Evolutionary conservation across 2,329 filamentous ascomycete genomes (phyloP).

Genomic region (Penicillium paneum): DNA sequence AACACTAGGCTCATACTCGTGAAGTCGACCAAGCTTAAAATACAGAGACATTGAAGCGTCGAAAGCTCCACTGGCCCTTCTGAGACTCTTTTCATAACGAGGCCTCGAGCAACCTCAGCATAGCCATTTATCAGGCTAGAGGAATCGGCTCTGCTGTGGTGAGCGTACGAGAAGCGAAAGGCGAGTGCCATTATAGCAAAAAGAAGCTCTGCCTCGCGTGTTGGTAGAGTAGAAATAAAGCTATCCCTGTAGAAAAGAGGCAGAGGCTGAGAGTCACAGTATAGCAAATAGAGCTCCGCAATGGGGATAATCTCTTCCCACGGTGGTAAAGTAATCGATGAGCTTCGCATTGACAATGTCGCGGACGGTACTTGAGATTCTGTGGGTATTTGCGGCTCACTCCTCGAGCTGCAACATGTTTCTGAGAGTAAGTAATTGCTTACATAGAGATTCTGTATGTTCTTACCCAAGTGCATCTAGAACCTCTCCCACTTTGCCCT

Average conservation of each 20-base stretch:
- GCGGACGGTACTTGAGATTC: constrained; percentile 10
- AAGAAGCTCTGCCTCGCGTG: constrained; percentile 38
- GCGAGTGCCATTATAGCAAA: constrained; percentile 43
- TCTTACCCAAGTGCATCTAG: constrained; percentile 37
- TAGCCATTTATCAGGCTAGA: constrained; percentile 35
- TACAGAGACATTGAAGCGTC: constrained; percentile 43
- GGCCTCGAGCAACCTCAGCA: constrained; percentile 35
- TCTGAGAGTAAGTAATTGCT: constrained; percentile 1
- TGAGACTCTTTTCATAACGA: constrained; percentile 41
- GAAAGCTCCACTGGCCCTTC: constrained; percentile 43
- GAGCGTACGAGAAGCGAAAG: constrained; percentile 41
- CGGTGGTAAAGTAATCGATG: constrained; percentile 33
- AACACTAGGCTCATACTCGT: constrained; percentile 31
- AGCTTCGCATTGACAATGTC: constrained; percentile 12
- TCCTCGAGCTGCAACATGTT: constrained; percentile 14
- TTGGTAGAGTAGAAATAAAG: constrained; percentile 42
- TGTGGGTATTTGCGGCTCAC: constrained; percentile 5
- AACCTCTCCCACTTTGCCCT: constrained; percentile 35
- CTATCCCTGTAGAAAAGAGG: constrained; percentile 45
- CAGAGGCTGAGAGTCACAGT: constrained; percentile 52
- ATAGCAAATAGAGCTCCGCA: constrained; percentile 46
- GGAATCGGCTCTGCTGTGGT: constrained; percentile 21
- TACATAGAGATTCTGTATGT: constrained; percentile 3
- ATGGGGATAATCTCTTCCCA: constrained; percentile 40
- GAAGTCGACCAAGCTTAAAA: constrained; percentile 43